A percentile compares a stretch with the other conserved stretches of the same genome.
Evolutionary conservation across 2,329 filamentous ascomycete genomes (phyloP).

Genomic region (Cyanodermella asteris): DNA sequence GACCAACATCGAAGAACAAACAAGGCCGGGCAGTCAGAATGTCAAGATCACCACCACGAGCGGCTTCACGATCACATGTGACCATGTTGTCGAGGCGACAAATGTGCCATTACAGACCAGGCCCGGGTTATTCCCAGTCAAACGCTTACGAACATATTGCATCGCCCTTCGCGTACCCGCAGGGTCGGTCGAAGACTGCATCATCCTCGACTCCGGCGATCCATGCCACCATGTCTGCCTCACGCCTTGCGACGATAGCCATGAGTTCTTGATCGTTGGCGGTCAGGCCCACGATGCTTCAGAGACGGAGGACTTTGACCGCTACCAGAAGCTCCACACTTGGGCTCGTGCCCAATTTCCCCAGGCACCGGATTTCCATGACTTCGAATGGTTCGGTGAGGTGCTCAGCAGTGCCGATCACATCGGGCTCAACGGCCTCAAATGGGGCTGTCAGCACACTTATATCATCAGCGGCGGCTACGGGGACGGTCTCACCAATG

Average conservation of each 20-base stretch:
- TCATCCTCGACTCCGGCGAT: conserved; percentile 33
- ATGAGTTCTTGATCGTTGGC: conserved; percentile 34
- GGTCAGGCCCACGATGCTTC: conserved; percentile 39
- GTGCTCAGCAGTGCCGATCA: conserved; percentile 33
- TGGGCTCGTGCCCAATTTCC: conserved; percentile 34
- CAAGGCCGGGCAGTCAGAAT: conserved; percentile 27
- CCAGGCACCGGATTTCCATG: conserved; percentile 23
- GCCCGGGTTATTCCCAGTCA: conserved; percentile 29
- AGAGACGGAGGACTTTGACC: conserved; percentile 23
- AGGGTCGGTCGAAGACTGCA: conserved; percentile 28
- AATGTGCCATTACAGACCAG: conserved; percentile 34
- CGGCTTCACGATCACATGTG: conserved; percentile 25
- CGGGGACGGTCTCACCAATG: conserved; percentile 35
- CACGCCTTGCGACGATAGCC: conserved; percentile 28
- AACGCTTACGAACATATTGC: conserved; percentile 32
- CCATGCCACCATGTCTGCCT: conserved; percentile 34
- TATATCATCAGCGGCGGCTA: conserved; percentile 36
- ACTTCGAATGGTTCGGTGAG: conserved; percentile 37
- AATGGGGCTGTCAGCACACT: conserved; percentile 28
- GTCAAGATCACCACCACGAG: conserved; percentile 25
- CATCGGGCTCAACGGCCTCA: conserved; percentile 34
- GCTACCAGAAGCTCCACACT: conserved; percentile 28
- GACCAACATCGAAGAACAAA: conserved; percentile 24
- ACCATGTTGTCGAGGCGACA: conserved; percentile 30
- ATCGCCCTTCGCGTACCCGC: conserved; percentile 33